These are phyloP conservation scores for Penicillium coprophilum DNA, from an alignment of 495 filamentous ascomycete genomes.

Conservation along the genomic window DNA sequence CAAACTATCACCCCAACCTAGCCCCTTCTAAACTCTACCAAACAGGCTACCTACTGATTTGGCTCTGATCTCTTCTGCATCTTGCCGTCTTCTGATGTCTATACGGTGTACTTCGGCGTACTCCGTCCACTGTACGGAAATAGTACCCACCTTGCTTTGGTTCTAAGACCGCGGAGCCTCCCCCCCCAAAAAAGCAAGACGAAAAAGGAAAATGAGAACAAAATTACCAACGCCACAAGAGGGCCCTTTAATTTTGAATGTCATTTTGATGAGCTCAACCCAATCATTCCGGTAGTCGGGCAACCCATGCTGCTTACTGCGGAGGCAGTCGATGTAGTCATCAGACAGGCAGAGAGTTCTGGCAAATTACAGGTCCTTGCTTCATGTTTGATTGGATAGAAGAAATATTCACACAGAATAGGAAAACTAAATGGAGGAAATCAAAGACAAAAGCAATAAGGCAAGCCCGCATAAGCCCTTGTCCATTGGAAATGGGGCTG, in stretches of 20 bases:
- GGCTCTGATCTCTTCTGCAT: slow-evolving; percentile 14
- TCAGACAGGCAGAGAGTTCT: background rate
- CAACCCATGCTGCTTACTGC: background rate
- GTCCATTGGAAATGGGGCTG: slow-evolving; percentile 13
- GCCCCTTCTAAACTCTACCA: background rate
- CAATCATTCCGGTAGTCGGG: slow-evolving; percentile 1
- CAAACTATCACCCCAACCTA: background rate
- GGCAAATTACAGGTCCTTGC: background rate
- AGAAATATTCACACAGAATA: background rate
- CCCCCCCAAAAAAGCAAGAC: background rate
- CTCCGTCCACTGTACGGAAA: background rate
- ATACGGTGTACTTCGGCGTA: too few species aligned
- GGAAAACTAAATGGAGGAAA: background rate
- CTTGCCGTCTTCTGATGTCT: slow-evolving; percentile 14
- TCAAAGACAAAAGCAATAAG: background rate
- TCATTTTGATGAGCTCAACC: background rate
- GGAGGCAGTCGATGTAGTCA: background rate
- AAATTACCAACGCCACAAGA: background rate
- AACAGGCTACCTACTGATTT: slow-evolving; percentile 9
- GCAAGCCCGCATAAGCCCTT: slow-evolving; percentile 6
- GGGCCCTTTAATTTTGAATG: slow-evolving; percentile 10
- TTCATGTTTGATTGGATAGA: slow-evolving; percentile 3
- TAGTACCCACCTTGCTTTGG: slow-evolving; percentile 3
- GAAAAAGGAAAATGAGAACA: background rate
- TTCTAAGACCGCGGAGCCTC: slow-evolving; percentile 6